phyloP scores from a whole-genome alignment of 179 eudicot genomes.

The Camellia oleifera region DNA sequence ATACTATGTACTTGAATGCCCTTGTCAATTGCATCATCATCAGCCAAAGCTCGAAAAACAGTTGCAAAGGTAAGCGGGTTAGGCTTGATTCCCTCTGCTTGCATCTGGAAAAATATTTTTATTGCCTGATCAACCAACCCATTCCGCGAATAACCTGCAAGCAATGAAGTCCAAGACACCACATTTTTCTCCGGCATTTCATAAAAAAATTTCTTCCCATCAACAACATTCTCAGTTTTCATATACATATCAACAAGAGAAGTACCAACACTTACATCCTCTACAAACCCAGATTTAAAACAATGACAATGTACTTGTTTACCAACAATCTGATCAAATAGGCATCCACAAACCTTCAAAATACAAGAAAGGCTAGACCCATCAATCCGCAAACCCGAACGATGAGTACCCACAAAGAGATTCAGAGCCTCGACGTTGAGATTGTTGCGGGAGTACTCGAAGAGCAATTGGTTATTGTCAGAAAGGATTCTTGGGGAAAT shows the following conservation, averaged over 20 bases:
- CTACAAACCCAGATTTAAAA: conserved; percentile 31
- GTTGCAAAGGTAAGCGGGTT: conserved; percentile 43
- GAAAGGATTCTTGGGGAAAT: conserved; percentile 22
- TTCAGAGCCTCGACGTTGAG: conserved; percentile 22
- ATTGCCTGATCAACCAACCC: conserved; percentile 23
- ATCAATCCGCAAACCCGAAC: conserved; percentile 27
- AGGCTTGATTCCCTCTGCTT: conserved; percentile 29
- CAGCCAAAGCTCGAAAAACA: conserved; percentile 43
- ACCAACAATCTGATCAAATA: conserved; percentile 26
- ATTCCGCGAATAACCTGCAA: conserved; percentile 29
- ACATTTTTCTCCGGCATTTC: conserved; percentile 35
- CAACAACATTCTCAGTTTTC: conserved; percentile 28
- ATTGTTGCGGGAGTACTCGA: conserved; percentile 34
- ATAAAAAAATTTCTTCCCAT: conserved; percentile 26
- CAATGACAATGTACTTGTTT: conserved; percentile 37
- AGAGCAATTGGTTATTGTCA: conserved; percentile 30
- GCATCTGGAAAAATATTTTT: conserved; percentile 28
- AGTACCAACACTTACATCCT: conserved; percentile 42
- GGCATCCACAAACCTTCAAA: conserved; percentile 40
- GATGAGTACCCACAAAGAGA: conserved; percentile 23
- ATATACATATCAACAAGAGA: conserved; percentile 45
- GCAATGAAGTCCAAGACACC: conserved; percentile 41
- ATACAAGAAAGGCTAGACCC: conserved; percentile 45
- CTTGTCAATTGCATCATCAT: conserved; percentile 23
- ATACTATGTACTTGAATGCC: conserved; percentile 35